Evolutionary conservation across 495 filamentous ascomycete genomes (phyloP), one percentile per base, ranked within the genome.

Genomic region (Thermochaetoides thermophila): DNA sequence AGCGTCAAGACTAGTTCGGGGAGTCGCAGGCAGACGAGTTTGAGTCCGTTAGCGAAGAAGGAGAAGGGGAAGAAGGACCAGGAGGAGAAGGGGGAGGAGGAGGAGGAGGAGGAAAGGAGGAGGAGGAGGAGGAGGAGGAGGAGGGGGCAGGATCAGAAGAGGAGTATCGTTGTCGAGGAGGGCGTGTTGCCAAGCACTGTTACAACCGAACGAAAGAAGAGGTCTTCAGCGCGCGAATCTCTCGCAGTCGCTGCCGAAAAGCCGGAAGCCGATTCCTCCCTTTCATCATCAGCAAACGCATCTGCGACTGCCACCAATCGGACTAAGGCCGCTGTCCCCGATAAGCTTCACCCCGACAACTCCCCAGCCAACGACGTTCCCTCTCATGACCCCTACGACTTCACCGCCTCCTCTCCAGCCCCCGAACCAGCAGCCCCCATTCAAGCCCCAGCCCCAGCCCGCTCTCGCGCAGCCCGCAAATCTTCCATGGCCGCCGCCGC

Each of bases 311-410:
- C n/a, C 27, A 21, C 21, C 17, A 31, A 17, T 10, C 23, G 28
- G 18, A 23, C n/a, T 18, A 14, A 14, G 17, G 18, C 21, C 28
- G 8, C 24, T 17, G 1, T 20, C 2, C 14, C 16, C 14, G 14
- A 23, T 6, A 27, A 19, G 4, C 19, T 2, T 35, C 9, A 20
- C 15, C 16, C 17, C 14, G 7, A 33, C 18, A 16, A 28, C 17
- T 19, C 14, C 15, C 26, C 31, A 14, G n/a, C n/a, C 34, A 31
- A 33, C 13, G 17, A 13, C 12, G 20, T 8, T 14, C 16, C 17
- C 19, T 27, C 9, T 17, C 19, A 13, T 2, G 58, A 60, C 24
- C 38, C 57, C 1, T 62, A 62, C 40, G 51, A 59, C 27, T 60
- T 62, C 30, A 38, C 48, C n/a, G 43, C 34, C 29, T 50, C 46